Percentiles rank a stretch among this genome's conserved stretches.
phyloP scores from a whole-genome alignment of 352 stramenopile species.

The Pythium scleroteichum region DNA sequence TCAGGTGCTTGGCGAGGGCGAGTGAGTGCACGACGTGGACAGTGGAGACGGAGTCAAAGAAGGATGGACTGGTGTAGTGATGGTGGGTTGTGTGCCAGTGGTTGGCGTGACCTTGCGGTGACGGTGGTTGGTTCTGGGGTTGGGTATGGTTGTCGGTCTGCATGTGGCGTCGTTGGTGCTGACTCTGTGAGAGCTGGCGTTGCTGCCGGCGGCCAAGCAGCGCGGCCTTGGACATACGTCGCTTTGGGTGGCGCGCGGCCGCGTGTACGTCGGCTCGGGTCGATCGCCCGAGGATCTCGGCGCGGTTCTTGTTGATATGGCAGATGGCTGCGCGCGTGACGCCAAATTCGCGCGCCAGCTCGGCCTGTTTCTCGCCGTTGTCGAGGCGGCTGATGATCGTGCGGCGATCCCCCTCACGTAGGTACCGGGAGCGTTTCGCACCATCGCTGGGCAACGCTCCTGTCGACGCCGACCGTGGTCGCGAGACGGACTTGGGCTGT shows the following conservation, averaged over 20 bases:
- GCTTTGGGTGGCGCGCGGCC: conserved; percentile 25
- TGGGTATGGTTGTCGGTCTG: neutral
- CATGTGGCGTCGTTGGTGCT: too few species aligned
- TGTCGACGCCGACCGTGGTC: neutral
- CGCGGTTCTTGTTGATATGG: conserved; percentile 80
- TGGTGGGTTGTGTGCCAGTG: too few species aligned
- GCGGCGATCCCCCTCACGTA: conserved; percentile 55
- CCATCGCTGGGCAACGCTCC: neutral
- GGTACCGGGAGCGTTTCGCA: conserved; percentile 47
- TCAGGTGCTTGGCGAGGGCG: conserved; percentile 26
- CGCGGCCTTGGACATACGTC: conserved; percentile 24
- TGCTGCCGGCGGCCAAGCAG: neutral
- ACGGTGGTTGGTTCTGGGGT: too few species aligned
- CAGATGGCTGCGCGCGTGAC: conserved; percentile 70
- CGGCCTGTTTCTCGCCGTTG: conserved; percentile 63
- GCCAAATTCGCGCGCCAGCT: conserved; percentile 62
- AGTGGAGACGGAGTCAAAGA: neutral
- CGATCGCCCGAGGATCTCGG: conserved; percentile 64
- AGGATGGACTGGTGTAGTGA: conserved; percentile 23
- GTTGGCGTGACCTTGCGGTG: too few species aligned
- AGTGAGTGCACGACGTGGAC: neutral
- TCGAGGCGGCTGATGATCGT: conserved; percentile 73
- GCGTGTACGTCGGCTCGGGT: conserved; percentile 8
- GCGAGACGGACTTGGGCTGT: neutral
- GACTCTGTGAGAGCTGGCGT: neutral